A percentile compares a stretch with the other conserved stretches of the same genome.
phyloP scores from a whole-genome alignment of 2,329 filamentous ascomycete species.

The Rhynchosporium secalis region DNA sequence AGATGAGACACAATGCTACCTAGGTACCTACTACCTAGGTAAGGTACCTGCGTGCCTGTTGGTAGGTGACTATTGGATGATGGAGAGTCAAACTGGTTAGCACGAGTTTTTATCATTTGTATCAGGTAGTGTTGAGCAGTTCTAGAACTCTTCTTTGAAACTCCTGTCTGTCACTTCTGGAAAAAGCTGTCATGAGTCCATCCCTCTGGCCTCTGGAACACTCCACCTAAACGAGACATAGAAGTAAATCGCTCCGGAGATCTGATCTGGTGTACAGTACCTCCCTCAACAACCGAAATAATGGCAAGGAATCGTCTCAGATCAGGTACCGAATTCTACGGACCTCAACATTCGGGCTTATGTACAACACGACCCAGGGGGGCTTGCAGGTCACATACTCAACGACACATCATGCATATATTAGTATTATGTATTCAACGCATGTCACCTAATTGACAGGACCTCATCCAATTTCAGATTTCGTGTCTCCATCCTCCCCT shows the following conservation, averaged over 20 bases:
- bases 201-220: too few species aligned
- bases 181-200: too few species aligned
- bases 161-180: too few species aligned
- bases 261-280: background rate
- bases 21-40: too few species aligned
- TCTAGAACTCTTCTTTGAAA: background rate
- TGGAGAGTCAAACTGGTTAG: background rate
- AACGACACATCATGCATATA: constrained; percentile 11
- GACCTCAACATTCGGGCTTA: constrained; percentile 9
- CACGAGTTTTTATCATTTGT: background rate
- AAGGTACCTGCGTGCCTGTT: too few species aligned
- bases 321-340: constrained; percentile 1
- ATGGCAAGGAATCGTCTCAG: background rate
- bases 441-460: constrained; percentile 5
- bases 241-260: background rate
- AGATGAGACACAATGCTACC: background rate
- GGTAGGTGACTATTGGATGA: background rate
- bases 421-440: constrained; percentile 13
- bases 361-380: constrained; percentile 7
- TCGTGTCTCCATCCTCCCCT: background rate
- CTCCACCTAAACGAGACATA: background rate
- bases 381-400: constrained; percentile 3
- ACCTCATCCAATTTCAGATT: constrained; percentile 6
- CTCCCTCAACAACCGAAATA: background rate
- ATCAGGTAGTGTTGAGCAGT: background rate